Conservation (phyloP, 805 yeast species). For the Jamesozyma lodderae region DNA sequence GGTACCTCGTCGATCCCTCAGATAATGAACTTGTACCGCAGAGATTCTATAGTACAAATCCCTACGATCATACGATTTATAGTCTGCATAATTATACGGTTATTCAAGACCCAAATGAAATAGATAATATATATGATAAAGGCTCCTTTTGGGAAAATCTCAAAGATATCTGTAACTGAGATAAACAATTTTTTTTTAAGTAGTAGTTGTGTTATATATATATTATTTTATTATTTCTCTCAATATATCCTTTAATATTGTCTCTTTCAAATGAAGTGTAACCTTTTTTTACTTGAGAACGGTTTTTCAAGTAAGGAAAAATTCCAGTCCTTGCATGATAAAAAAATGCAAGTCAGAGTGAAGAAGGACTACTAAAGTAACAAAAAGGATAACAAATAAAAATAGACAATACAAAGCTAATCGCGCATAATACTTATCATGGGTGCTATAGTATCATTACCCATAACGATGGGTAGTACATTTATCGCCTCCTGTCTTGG, state of each 20-base stretch:
- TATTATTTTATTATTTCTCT: neutral
- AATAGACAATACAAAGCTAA: neutral
- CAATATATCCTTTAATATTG: no score
- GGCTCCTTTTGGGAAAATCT: conserved; percentile 23
- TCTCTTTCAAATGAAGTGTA: no score
- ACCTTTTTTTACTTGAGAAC: neutral
- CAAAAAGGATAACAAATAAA: neutral
- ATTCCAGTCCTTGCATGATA: no score
- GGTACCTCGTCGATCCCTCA: conserved; percentile 11
- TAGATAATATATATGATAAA: conserved; percentile 26
- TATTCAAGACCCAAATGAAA: conserved; percentile 12
- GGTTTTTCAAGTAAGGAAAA: neutral
- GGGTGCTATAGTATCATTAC: conserved; percentile 69
- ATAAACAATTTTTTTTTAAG: no score
- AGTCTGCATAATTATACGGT: conserved; percentile 6
- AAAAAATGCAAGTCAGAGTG: neutral
- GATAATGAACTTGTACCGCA: conserved; percentile 1
- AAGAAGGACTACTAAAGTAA: neutral
- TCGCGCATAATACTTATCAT: no score
- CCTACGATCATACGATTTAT: conserved; percentile 22
- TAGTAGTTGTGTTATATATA: neutral
- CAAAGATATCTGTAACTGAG: conserved; percentile 13
- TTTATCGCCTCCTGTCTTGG: conserved; percentile 71
- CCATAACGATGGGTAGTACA: conserved; percentile 51
- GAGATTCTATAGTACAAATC: conserved; percentile 24